These are phyloP conservation scores for Botrytis tulipae DNA, from an alignment of 2,329 filamentous ascomycete species.

Conservation along the genomic window DNA sequence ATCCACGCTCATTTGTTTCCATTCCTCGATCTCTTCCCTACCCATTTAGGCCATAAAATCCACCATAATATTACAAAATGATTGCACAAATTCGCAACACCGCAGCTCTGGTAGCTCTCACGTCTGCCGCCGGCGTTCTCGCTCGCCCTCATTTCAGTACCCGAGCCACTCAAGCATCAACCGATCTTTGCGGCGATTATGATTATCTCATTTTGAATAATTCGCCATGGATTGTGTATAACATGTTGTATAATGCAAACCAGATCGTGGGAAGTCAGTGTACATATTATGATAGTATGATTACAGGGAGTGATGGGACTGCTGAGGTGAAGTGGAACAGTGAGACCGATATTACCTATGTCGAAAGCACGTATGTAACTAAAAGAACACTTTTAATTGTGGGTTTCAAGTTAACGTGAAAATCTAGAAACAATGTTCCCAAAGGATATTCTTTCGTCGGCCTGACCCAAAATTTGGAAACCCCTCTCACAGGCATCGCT, in stretches of 20 bases:
- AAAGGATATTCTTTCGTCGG: conserved; percentile 3
- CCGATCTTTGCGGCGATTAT: not conserved
- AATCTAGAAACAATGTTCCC: conserved; percentile 2
- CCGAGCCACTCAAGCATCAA: not conserved
- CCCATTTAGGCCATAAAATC: not conserved
- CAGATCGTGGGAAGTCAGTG: not conserved
- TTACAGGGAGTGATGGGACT: not conserved
- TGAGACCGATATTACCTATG: not conserved
- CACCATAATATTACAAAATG: not conserved
- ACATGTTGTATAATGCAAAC: not conserved
- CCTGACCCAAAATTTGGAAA: not conserved
- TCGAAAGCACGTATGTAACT: conserved; percentile 1
- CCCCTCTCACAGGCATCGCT: not conserved
- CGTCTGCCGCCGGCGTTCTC: not conserved
- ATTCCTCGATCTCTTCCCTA: not conserved
- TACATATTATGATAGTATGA: not conserved
- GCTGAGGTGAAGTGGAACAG: conserved; percentile 6
- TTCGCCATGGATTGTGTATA: conserved; percentile 1
- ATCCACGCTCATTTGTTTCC: not conserved
- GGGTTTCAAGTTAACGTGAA: not conserved
- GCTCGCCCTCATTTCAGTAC: conserved; percentile 1
- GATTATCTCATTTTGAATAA: conserved; percentile 1
- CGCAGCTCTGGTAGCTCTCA: conserved; percentile 1
- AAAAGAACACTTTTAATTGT: not conserved
- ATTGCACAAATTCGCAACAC: not conserved